Conservation (phyloP, 768 basidiomycete genomes). For the Agaricus blazei region DNA sequence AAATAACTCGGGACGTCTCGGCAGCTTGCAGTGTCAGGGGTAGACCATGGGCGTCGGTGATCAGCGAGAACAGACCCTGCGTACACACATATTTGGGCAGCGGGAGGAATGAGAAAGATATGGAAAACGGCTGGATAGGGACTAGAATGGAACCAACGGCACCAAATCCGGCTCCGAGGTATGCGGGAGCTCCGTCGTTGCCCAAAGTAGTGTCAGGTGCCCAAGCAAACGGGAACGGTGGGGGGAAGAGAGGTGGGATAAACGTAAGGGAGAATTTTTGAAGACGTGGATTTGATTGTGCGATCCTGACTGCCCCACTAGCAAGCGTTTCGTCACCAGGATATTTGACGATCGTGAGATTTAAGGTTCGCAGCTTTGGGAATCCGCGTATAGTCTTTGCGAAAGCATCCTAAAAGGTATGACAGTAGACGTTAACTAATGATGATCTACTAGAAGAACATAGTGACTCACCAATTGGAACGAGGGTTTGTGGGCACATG, state of each 20-base stretch:
- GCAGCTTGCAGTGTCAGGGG: conserved; percentile 47
- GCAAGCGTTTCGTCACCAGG: conserved; percentile 59
- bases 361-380: conserved; percentile 56
- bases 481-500: conserved; percentile 63
- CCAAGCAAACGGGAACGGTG: conserved; percentile 37
- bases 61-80: conserved; percentile 52
- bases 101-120: conserved; percentile 32
- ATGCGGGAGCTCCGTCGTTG: neutral
- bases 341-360: conserved; percentile 62
- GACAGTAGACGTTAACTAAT: neutral
- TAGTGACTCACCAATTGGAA: conserved; percentile 56
- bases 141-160: conserved; percentile 1
- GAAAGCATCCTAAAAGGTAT: conserved; percentile 45
- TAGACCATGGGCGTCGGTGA: conserved; percentile 59
- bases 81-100: conserved; percentile 39
- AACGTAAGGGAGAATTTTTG: conserved; percentile 59
- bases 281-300: conserved; percentile 63
- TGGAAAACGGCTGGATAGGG: conserved; percentile 4
- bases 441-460: neutral
- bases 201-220: neutral
- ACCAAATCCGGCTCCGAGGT: conserved; percentile 7
- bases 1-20: conserved; percentile 42
- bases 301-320: conserved; percentile 56
- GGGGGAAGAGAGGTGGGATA: conserved; percentile 48
- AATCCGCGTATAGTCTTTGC: conserved; percentile 59